Conservation (phyloP, 805 yeast species). For the Yarrowia bubula region DNA sequence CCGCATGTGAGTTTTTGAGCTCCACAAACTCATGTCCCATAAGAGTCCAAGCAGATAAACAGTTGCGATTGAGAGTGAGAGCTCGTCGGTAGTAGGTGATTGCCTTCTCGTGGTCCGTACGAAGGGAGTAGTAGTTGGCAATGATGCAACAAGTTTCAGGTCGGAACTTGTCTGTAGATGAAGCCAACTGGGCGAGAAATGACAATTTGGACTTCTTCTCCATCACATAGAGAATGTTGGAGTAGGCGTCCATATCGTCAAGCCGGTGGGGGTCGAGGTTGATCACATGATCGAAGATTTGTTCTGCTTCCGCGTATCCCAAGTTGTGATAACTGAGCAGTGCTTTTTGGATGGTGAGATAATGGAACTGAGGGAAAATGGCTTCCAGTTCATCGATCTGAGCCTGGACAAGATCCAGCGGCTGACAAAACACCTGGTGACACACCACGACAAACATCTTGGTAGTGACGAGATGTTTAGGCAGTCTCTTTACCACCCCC, state of each 20-base stretch:
- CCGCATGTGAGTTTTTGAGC: slow-evolving; percentile 93
- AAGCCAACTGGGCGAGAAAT: slow-evolving; percentile 79
- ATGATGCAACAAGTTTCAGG: slow-evolving; percentile 94
- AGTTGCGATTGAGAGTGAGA: slow-evolving; percentile 69
- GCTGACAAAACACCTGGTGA: slow-evolving; percentile 46
- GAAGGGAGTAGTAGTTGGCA: slow-evolving; percentile 89
- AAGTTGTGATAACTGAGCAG: slow-evolving; percentile 77
- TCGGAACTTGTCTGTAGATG: slow-evolving; percentile 77
- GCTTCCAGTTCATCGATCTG: slow-evolving; percentile 50
- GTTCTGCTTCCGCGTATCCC: slow-evolving; percentile 79
- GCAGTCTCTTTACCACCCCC: slow-evolving; percentile 26
- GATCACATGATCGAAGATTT: slow-evolving; percentile 71
- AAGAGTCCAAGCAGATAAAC: slow-evolving; percentile 91
- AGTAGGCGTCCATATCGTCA: slow-evolving; percentile 88
- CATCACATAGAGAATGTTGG: slow-evolving; percentile 93
- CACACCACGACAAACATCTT: slow-evolving; percentile 65
- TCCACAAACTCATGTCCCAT: slow-evolving; percentile 99
- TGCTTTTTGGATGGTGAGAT: slow-evolving; percentile 78
- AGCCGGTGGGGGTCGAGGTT: slow-evolving; percentile 76
- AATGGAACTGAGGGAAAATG: slow-evolving; percentile 70
- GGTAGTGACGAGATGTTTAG: slow-evolving; percentile 40
- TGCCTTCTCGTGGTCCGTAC: slow-evolving; percentile 92
- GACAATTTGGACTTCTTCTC: slow-evolving; percentile 83
- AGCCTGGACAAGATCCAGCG: slow-evolving; percentile 49
- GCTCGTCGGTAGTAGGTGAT: slow-evolving; percentile 92